Evolutionary conservation across 257 asterid genomes (phyloP), one percentile per base, ranked within the genome.

Genomic region (Cruciata laevipes): DNA sequence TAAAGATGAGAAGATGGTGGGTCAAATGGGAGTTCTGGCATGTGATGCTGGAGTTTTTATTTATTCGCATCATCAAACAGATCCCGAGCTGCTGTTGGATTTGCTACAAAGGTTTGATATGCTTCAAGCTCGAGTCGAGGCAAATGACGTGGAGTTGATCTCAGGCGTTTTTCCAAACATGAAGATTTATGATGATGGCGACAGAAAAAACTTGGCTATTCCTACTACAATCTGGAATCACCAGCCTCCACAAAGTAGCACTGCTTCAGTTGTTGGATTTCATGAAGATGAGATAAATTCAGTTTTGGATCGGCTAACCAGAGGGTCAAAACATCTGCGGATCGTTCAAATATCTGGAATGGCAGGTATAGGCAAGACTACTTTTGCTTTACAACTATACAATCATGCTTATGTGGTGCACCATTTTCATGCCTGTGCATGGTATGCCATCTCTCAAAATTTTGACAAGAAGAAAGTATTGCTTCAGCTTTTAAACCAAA

Each of bases 281-380:
- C 56, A 49, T 37, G 13, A 2, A 59, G 68, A 70, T 2, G 53
- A 69, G 16, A 12, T 21, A 25, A 1, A 0, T 8, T 13, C 7
- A 21, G 47, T 68, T 55, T 7, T 37, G 17, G 38, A 68, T 8
- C 9, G 21, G 9, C 65, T 68, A 35, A 23, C 2, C 7, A 14
- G 65, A 2, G 66, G 59, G 42, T 40, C 64, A 20, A 7, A 3
- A 6, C 25, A 5, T 3, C 52, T 69, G 31, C n/a, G 49, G 7
- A 18, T 57, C 4, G 59, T 58, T 30, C 12, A 56, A 4, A 59
- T 69, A 24, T 33, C 7, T 69, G 73, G 73, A 38, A 58, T 58
- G 73, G 25, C 53, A 4, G 73, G 66, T 0, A 24, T 69, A 30
- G 73, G 73, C 18, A 69, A 69, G 66, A 69, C 73, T 2, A 69